Conservation (phyloP, 192 early-diverging fungal species). For the Chytriomyces confervae region DNA sequence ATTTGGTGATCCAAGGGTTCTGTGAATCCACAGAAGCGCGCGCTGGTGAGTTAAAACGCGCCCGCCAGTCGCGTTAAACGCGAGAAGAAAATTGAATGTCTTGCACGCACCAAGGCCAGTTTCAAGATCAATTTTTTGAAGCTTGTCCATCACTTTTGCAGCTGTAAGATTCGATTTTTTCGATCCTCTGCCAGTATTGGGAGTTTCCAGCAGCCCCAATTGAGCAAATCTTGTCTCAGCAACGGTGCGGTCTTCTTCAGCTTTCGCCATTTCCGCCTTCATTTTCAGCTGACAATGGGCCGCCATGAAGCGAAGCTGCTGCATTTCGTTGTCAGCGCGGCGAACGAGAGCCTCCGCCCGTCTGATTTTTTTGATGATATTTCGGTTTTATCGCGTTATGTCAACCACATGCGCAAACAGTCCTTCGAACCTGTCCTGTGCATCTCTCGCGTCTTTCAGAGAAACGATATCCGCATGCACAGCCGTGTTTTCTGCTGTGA, state of each 20-base stretch:
- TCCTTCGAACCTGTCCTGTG: conserved; percentile 16
- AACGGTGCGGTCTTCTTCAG: conserved; percentile 43
- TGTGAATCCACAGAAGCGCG: not conserved
- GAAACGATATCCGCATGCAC: conserved; percentile 53
- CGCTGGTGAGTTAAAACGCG: not conserved
- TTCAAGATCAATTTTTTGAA: conserved; percentile 65
- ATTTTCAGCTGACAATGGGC: conserved; percentile 51
- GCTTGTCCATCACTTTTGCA: conserved; percentile 53
- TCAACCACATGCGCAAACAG: too few relatives aligned
- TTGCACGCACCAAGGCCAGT: conserved; percentile 51
- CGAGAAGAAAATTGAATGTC: not conserved
- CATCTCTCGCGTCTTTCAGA: conserved; percentile 50
- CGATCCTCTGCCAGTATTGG: not conserved
- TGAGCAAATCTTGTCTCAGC: conserved; percentile 48
- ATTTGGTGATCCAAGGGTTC: conserved; percentile 44
- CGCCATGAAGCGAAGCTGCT: conserved; percentile 55
- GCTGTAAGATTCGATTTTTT: conserved; percentile 23
- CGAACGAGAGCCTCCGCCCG: conserved; percentile 24
- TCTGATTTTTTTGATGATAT: too few relatives aligned
- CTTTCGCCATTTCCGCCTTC: conserved; percentile 44
- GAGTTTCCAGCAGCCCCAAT: conserved; percentile 40
- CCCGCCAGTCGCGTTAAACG: not conserved
- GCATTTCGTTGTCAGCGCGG: conserved; percentile 39
- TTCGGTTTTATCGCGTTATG: too few relatives aligned
- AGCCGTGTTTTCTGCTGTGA: conserved; percentile 57